These are phyloP conservation scores for Grigorovia yakushimaensis DNA, from an alignment of 805 yeast genomes.

Conservation along the genomic window DNA sequence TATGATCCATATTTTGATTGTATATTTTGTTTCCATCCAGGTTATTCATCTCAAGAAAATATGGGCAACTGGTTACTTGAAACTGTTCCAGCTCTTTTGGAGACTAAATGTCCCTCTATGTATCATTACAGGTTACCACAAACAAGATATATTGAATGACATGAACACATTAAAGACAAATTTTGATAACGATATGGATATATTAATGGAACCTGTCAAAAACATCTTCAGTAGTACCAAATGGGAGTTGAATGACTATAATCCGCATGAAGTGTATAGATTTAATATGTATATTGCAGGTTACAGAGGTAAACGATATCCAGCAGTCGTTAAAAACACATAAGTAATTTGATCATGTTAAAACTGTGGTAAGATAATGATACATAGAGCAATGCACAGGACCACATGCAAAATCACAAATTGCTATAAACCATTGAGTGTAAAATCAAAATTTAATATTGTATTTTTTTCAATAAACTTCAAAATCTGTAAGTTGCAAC, in stretches of 20 bases:
- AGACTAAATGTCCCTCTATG: slow-evolving; percentile 87
- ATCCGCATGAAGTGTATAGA: slow-evolving; percentile 90
- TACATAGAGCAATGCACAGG: too few species aligned
- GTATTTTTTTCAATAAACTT: not conserved
- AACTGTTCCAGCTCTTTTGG: slow-evolving; percentile 76
- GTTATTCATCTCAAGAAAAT: slow-evolving; percentile 73
- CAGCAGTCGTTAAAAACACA: slow-evolving; percentile 42
- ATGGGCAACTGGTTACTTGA: slow-evolving; percentile 83
- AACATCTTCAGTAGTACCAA: slow-evolving; percentile 80
- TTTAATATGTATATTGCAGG: slow-evolving; percentile 86
- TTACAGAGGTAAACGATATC: slow-evolving; percentile 93
- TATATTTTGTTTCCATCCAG: slow-evolving; percentile 93
- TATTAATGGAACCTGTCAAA: slow-evolving; percentile 60
- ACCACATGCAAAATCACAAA: too few species aligned
- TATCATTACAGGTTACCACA: slow-evolving; percentile 86
- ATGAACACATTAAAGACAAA: slow-evolving; percentile 56
- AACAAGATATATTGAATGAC: slow-evolving; percentile 61
- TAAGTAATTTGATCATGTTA: too few species aligned
- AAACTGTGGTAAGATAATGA: too few species aligned
- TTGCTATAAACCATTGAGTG: too few species aligned
- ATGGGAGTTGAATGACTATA: slow-evolving; percentile 86
- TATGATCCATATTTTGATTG: slow-evolving; percentile 93
- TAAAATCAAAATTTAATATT: too few species aligned
- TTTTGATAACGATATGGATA: slow-evolving; percentile 69
- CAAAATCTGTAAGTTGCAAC: not conserved